These are phyloP conservation scores for Acacia melanoxylon DNA, from an alignment of 306 rosid species.

Conservation along the genomic window DNA sequence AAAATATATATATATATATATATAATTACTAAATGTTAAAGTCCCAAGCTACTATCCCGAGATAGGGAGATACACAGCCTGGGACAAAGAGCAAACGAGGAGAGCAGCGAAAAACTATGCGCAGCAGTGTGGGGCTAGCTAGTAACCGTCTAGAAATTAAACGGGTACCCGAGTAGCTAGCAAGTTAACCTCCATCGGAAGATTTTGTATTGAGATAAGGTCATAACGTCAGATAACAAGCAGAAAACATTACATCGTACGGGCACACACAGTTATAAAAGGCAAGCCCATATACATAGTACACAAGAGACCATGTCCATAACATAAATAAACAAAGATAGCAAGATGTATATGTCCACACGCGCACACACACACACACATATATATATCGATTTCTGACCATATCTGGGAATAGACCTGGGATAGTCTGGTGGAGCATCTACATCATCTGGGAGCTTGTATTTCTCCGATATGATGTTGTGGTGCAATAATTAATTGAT, in stretches of 20 bases:
- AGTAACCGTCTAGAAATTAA: neutral
- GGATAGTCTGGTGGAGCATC: slow-evolving; percentile 1
- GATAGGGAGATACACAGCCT: neutral
- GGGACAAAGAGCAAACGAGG: slow-evolving; percentile 5
- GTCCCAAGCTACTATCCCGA: neutral
- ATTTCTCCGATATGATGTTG: neutral
- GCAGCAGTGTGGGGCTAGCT: neutral
- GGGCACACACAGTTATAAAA: slow-evolving; percentile 28
- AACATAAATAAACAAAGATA: neutral
- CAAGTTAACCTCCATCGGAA: neutral
- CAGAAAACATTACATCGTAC: slow-evolving; percentile 7
- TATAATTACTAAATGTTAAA: neutral
- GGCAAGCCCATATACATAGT: slow-evolving; percentile 3
- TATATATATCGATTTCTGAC: neutral
- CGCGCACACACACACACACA: too few relatives aligned
- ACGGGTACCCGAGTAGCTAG: neutral
- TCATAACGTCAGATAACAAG: slow-evolving; percentile 8
- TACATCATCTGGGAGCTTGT: neutral
- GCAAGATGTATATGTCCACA: neutral
- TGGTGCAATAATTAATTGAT: neutral
- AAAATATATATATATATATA: neutral
- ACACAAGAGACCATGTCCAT: slow-evolving; percentile 15
- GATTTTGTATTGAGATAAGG: slow-evolving; percentile 3
- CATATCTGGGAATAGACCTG: neutral
- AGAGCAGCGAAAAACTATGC: neutral